Percentiles rank a stretch among this genome's conserved stretches.
phyloP scores from a whole-genome alignment of 139 green algal genomes.

The Edaphochlamys debaryana region DNA sequence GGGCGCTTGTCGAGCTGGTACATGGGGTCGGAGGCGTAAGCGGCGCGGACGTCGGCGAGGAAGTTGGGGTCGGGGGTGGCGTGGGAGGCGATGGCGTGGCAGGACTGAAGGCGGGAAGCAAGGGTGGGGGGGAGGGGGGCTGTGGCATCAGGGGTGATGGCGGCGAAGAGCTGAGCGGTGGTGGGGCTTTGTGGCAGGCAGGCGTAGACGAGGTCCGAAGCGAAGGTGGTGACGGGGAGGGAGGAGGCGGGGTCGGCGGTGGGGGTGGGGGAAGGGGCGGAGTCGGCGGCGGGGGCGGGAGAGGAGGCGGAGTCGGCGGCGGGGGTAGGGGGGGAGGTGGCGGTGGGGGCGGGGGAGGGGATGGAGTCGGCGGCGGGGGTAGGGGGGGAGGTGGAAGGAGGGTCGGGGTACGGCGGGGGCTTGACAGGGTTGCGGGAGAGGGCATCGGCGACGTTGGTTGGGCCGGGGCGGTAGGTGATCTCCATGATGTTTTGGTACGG shows the following conservation, averaged over 20 bases:
- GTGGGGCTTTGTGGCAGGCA: too few species aligned
- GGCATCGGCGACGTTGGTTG: conserved; percentile 51
- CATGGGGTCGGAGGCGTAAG: neutral
- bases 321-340: too few species aligned
- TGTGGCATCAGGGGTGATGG: neutral
- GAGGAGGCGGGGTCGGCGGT: neutral
- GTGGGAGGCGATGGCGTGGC: neutral
- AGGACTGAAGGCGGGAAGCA: neutral
- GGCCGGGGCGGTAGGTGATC: conserved; percentile 49
- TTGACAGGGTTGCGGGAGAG: conserved; percentile 30
- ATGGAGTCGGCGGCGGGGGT: neutral
- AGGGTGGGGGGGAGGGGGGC: neutral
- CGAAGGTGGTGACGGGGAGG: neutral
- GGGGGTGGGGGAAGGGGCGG: neutral
- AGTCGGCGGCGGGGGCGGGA: neutral
- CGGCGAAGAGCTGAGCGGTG: neutral
- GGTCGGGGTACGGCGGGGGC: neutral
- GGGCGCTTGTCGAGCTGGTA: neutral
- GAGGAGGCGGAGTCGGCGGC: neutral
- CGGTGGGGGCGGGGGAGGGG: neutral
- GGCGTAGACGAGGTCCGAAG: neutral
- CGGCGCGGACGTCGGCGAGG: neutral
- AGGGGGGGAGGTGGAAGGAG: neutral
- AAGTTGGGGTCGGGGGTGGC: neutral
- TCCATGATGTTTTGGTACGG: conserved; percentile 39